Conservation (phyloP, 202 grass and related monocot genomes). For the Zizania palustris region DNA sequence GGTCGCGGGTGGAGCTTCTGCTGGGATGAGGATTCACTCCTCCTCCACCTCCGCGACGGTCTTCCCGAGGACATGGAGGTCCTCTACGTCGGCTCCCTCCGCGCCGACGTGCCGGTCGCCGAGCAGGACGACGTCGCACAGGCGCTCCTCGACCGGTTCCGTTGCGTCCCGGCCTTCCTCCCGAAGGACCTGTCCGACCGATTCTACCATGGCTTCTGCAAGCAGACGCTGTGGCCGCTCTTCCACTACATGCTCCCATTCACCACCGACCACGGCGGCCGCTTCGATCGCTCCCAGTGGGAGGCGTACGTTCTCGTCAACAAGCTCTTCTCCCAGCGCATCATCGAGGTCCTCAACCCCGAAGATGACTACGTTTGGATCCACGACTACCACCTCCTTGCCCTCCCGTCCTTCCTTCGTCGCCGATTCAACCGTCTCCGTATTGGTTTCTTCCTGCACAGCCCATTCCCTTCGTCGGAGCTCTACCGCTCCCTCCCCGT, state of each 20-base stretch:
- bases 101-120: slow-evolving; percentile 51
- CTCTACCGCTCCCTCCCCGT: slow-evolving; percentile 75
- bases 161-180: slow-evolving; percentile 71
- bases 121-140: slow-evolving; percentile 77
- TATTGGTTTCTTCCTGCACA: slow-evolving; percentile 81
- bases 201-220: slow-evolving; percentile 82
- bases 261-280: slow-evolving; percentile 47
- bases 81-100: slow-evolving; percentile 76
- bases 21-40: slow-evolving; percentile 79
- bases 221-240: slow-evolving; percentile 72
- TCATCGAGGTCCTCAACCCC: slow-evolving; percentile 80
- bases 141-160: slow-evolving; percentile 68
- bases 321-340: slow-evolving; percentile 70
- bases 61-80: slow-evolving; percentile 85
- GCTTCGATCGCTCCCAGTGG: slow-evolving; percentile 64
- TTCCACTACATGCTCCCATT: slow-evolving; percentile 81
- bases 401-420: slow-evolving; percentile 73
- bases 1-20: slow-evolving; percentile 58
- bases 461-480: slow-evolving; percentile 72
- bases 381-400: slow-evolving; percentile 82
- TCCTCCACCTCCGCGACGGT: slow-evolving; percentile 72
- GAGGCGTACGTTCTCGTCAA: slow-evolving; percentile 71
- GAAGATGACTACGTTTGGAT: slow-evolving; percentile 84
- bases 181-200: slow-evolving; percentile 57
- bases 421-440: slow-evolving; percentile 75